Base-by-base conservation (phyloP, 2,329 filamentous ascomycete species). In the Calonectria crousiana region DNA sequence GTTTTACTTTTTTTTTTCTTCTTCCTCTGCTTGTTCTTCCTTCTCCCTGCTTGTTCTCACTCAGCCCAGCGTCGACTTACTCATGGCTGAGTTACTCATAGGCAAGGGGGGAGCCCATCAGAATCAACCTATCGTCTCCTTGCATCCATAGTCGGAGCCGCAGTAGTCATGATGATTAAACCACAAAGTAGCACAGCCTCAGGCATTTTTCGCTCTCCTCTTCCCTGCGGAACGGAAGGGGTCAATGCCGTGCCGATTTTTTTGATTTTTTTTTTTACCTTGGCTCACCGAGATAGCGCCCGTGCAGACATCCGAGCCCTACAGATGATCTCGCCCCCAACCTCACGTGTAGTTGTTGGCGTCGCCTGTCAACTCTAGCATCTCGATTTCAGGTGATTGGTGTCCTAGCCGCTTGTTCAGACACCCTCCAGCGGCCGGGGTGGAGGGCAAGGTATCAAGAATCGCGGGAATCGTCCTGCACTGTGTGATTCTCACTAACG, bases 391-490 rank as follows among this genome's bases (percentile, higher is more conserved):
- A 28, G 66, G 18, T 67, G 70, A 80, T 80, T 80, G 78, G 77
- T 64, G 69, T 79, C 66, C 56, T 78, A 80, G 78, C 73, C 78
- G 78, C 78, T 79, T 62, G 66, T 67, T 75, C 75, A 68, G 71
- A 77, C 78, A 76, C 78, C 78, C 71, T 72, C 47, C 28, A 67
- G 52, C 14, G 44, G 13, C 47, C 30, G 51, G 51, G 28, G 51
- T 32, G 26, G 51, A 26, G 28, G 28, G 51, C 51, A 18, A 11
- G 51, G 32, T 32, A 64, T 52, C 62, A 36, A 13, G 10, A 34
- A 28, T 67, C 36, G n/a, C 47, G 23, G 58, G 14, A 28, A 58
- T 28, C 44, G 56, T 38, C 32, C 26, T 51, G 62, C 41, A 67
- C 69, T 67, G 53, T 67, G 62, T 56, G 60, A 9, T 53, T n/a